Evolutionary conservation across 306 rosid species (phyloP).

Genomic region (Inga laurina): DNA sequence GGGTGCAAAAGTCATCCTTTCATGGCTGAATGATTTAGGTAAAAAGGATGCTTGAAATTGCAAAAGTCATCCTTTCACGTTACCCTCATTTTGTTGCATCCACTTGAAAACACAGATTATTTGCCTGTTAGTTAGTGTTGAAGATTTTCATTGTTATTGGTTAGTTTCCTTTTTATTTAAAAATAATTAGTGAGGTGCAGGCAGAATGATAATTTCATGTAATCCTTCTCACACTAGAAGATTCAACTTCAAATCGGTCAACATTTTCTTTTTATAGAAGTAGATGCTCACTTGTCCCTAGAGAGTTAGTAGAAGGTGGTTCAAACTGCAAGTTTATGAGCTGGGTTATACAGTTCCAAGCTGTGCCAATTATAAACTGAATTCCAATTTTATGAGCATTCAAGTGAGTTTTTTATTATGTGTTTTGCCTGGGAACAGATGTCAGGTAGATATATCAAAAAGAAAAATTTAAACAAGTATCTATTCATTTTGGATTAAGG

Average conservation of each 20-base stretch:
- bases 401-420: not conserved
- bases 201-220: not conserved
- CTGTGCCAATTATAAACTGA: not conserved
- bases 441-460: no score
- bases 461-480: no score
- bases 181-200: not conserved
- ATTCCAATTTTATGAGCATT: not conserved
- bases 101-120: not conserved
- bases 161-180: not conserved
- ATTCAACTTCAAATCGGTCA: not conserved
- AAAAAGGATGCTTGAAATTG: constrained; percentile 21
- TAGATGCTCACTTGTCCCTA: not conserved
- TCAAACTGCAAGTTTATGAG: constrained; percentile 11
- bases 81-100: not conserved
- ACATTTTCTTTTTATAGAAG: not conserved
- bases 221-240: not conserved
- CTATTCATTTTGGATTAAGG: no score
- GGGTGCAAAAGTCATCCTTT: constrained; percentile 65
- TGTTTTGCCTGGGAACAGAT: no score
- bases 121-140: not conserved
- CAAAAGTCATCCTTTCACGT: not conserved
- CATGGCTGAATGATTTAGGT: constrained; percentile 60
- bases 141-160: not conserved
- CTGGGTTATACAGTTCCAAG: constrained; percentile 1
- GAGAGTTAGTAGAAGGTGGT: constrained; percentile 18